These are phyloP conservation scores for Tricholoma flavovirens DNA, from an alignment of 768 basidiomycete genomes.

Conservation along the genomic window DNA sequence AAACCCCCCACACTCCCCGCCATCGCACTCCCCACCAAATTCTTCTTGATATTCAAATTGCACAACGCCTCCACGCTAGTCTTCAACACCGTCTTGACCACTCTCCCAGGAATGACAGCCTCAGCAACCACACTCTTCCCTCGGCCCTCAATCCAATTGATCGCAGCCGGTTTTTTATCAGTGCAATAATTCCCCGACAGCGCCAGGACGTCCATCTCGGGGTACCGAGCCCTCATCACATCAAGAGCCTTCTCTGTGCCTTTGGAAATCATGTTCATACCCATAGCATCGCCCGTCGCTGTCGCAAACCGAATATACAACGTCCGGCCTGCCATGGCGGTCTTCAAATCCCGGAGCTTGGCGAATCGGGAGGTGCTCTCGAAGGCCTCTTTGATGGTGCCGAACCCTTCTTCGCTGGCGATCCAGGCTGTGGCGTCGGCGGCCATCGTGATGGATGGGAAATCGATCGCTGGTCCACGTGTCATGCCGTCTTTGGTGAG, in stretches of 20 bases:
- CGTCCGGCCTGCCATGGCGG: conserved; percentile 88
- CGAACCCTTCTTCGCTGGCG: conserved; percentile 73
- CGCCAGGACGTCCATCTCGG: conserved; percentile 86
- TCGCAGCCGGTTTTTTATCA: conserved; percentile 99
- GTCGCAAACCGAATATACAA: conserved; percentile 92
- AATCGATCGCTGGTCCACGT: conserved; percentile 96
- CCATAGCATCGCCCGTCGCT: conserved; percentile 97
- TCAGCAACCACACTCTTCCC: conserved; percentile 98
- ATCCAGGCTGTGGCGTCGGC: conserved; percentile 88
- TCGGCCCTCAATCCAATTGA: conserved; percentile 99
- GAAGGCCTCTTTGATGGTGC: conserved; percentile 75
- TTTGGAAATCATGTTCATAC: conserved; percentile 99
- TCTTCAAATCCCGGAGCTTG: conserved; percentile 77
- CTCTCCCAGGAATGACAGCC: conserved; percentile 82
- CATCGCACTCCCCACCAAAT: conserved; percentile 95
- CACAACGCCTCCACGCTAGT: conserved; percentile 87
- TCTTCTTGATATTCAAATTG: conserved; percentile 95
- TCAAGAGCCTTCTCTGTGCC: conserved; percentile 94
- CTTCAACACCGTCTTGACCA: conserved; percentile 90
- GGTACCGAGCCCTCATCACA: conserved; percentile 70
- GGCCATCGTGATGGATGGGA: conserved; percentile 74
- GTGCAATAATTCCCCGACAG: conserved; percentile 98
- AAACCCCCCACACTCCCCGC: conserved; percentile 97
- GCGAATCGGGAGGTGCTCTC: conserved; percentile 95
- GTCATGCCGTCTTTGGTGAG: conserved; percentile 94